Evolutionary conservation across 345 rosid genomes (phyloP), one percentile per base, ranked within the genome.

Genomic region (Litchi chinensis): DNA sequence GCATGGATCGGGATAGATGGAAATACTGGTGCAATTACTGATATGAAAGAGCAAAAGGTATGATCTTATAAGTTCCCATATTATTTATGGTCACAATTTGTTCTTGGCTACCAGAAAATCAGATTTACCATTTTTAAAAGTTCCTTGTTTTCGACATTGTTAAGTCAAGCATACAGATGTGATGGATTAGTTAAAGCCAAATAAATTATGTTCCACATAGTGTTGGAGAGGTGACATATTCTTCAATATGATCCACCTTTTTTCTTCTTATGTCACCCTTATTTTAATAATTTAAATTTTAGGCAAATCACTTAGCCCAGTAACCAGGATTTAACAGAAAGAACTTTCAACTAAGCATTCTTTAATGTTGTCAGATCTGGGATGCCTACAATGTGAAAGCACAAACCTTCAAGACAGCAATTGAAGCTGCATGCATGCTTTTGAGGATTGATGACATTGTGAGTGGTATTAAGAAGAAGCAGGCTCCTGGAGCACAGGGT

Each of bases 1-100:
- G 97, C 99, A 65, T 95, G 99, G 98, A 82, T 82, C 28, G 99
- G 98, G 87, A 93, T 95, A 18, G 97, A 93, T 57, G 99, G 99
- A 40, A 93, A 89, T 83, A 87, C 97, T 5, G 99, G 99, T 78
- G 98, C 88, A 70, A 87, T 95, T 72, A 80, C 93, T 68, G 97
- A 95, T 89, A 90, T 92, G 99, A 93, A 92, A 85, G 98, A 93
- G 81, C 79, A 79, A 66, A 91, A 95, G 94, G 99, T 89, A 85
- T 60, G 64, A 18, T n/a, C 39, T 24, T 81, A 67, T 6, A 46
- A 28, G 77, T 50, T 57, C 64, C 48, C 41, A 18, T 19, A 56
- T 71, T 43, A 12, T 56, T 37, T 32, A 22, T 44, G 71, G 39
- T 43, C 13, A 24, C 28, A 43, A 37, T 32, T 67, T 22, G 6